Evolutionary conservation across 2,329 filamentous ascomycete genomes (phyloP), one percentile per base, ranked within the genome.

Genomic region (Nemania sp.): DNA sequence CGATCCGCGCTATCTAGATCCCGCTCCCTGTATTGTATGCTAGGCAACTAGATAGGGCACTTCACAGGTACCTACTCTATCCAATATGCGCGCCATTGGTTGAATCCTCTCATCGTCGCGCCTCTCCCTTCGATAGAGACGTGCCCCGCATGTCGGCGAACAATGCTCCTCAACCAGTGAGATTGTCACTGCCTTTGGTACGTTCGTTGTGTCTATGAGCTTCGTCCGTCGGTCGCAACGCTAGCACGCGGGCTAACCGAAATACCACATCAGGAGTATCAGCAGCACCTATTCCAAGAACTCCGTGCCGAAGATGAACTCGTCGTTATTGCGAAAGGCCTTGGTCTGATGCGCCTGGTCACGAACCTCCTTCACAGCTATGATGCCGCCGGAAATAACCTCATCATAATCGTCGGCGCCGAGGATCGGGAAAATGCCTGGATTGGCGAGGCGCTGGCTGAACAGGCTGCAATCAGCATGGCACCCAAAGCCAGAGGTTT

Each of bases 361-460:
- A 97, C 93, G n/a, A 99, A 98, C 78, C 88, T 99, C 45, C 88
- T 99, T 29, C 96, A 99, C 81, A 94, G 94, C 22, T 98, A 98
- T 82, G 96, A 99, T 86, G 94, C 94, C 1, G 93, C 93, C 3
- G 96, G 96, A 15, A 97, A 96, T 81, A 98, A 97, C 77, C 84
- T 99, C 62, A 90, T 99, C 56, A 85, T 99, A 52, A 82, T 99
- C 22, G 89, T 98, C 49, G 94, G 94, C 10, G 94, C 96, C 41
- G 92, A 96, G 68, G 94, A 98, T 38, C 89, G 93, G 67, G 96
- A 99, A 78, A 98, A 98, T 88, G 90, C 91, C 64, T 98, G 95
- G 94, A 94, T 99, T 68, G 96, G 96, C 73, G 96, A 98, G 83
- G 93, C 94, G 32, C 84, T 99, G 77, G 96, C 96, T 26, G 96